Evolutionary conservation across 345 rosid genomes (phyloP).

Genomic region (Zanthoxylum bungeanum): DNA sequence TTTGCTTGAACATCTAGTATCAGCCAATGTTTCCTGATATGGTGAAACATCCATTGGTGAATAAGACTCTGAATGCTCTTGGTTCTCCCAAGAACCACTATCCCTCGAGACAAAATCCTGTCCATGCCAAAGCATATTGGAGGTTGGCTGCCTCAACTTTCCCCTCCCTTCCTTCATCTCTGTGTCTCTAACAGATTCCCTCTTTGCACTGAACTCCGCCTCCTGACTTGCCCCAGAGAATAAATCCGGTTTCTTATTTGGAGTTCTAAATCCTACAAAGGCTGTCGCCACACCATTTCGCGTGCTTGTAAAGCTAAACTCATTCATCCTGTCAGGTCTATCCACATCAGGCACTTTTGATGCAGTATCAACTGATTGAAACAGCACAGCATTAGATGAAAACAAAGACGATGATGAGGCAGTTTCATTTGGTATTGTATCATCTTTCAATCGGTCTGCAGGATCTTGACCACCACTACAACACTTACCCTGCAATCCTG

Average conservation of each 20-base stretch:
- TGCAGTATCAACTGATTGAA: conserved; percentile 18
- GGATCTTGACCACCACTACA: conserved; percentile 27
- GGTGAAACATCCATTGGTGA: conserved; percentile 92
- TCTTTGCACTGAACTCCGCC: conserved; percentile 60
- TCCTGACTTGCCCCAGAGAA: conserved; percentile 46
- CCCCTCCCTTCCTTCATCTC: conserved; percentile 61
- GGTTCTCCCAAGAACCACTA: conserved; percentile 36
- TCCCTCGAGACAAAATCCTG: conserved; percentile 50
- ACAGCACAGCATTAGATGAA: conserved; percentile 6
- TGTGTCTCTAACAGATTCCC: conserved; percentile 36
- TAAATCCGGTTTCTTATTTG: conserved; percentile 36
- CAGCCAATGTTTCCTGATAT: conserved; percentile 46
- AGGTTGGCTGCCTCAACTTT: conserved; percentile 53
- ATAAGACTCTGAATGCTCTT: conserved; percentile 58
- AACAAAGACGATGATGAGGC: conserved; percentile 22
- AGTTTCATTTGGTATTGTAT: conserved; percentile 6
- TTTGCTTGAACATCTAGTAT: conserved; percentile 41
- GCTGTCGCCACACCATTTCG: conserved; percentile 25
- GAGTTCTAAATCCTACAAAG: conserved; percentile 56
- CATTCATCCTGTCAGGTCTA: conserved; percentile 26
- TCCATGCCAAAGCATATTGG: conserved; percentile 45
- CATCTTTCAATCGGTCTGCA: conserved; percentile 19
- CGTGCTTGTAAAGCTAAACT: conserved; percentile 35
- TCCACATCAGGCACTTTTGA: conserved; percentile 23
- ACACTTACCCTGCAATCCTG: conserved; percentile 28